Evolutionary conservation across 2,329 filamentous ascomycete species (phyloP).

Genomic region (Scedosporium apiospermum): DNA sequence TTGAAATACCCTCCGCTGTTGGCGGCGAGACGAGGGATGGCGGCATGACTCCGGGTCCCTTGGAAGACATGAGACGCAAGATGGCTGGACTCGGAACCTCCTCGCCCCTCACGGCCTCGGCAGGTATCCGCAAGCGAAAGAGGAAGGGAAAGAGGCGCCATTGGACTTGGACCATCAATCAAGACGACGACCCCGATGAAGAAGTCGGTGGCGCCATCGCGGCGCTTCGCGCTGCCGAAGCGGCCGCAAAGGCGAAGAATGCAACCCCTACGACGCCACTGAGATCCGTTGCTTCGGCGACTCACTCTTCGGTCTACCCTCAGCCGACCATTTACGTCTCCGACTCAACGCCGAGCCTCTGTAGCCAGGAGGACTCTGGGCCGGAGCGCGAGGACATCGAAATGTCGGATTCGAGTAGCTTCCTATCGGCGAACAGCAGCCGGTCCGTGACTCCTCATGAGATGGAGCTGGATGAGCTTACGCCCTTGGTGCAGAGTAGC

Average conservation of each 20-base stretch:
- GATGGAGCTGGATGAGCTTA: conserved; percentile 6
- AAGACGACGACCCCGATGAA: conserved; percentile 34
- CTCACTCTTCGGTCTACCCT: not conserved
- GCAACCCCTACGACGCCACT: conserved; percentile 9
- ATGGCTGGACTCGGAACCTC: conserved; percentile 39
- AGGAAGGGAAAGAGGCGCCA: conserved; percentile 50
- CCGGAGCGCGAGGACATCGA: conserved; percentile 30
- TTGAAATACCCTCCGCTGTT: conserved; percentile 37
- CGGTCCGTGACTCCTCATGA: conserved; percentile 10
- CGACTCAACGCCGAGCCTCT: conserved; percentile 31
- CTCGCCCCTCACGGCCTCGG: conserved; percentile 29
- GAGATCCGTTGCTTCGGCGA: conserved; percentile 8
- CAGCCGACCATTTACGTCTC: conserved; percentile 14
- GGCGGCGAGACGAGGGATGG: conserved; percentile 49
- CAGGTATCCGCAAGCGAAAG: conserved; percentile 43
- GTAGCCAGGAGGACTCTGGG: conserved; percentile 21
- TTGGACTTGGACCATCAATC: conserved; percentile 58
- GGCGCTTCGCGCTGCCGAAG: conserved; percentile 25
- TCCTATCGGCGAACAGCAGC: conserved; percentile 23
- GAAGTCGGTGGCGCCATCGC: conserved; percentile 32
- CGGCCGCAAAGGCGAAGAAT: conserved; percentile 13
- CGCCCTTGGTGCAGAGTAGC: not conserved
- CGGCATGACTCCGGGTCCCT: conserved; percentile 52
- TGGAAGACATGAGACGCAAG: conserved; percentile 51
- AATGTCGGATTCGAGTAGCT: conserved; percentile 38